A percentile compares a stretch with the other conserved stretches of the same genome.
phyloP scores from a whole-genome alignment of 2,329 filamentous ascomycete species.

The Aureobasidium pullulans region DNA sequence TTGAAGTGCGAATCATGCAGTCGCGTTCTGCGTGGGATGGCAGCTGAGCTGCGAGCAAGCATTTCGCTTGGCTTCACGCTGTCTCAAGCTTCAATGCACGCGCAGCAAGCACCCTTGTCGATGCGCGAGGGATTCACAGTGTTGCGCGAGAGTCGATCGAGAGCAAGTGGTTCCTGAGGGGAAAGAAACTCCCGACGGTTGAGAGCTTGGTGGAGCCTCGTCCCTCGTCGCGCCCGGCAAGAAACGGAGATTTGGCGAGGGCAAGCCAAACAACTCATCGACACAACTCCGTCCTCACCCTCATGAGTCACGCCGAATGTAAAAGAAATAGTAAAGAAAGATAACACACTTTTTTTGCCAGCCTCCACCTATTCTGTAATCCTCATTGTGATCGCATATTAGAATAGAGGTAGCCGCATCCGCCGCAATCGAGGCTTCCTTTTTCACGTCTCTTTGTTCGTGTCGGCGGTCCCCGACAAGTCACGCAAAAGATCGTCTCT shows the following conservation, averaged over 20 bases:
- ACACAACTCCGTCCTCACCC: neutral
- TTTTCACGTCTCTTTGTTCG: neutral
- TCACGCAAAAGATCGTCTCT: neutral
- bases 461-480: neutral
- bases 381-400: neutral
- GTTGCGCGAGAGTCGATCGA: neutral
- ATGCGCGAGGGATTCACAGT: neutral
- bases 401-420: neutral
- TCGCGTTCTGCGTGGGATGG: neutral
- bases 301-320: slow-evolving; percentile 11
- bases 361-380: neutral
- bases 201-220: neutral
- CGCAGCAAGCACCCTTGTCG: neutral
- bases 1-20: neutral
- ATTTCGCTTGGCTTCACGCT: neutral
- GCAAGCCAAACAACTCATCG: neutral
- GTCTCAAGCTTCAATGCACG: neutral
- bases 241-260: neutral
- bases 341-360: slow-evolving; percentile 6
- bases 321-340: slow-evolving; percentile 9
- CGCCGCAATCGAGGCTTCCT: neutral
- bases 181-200: neutral
- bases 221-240: neutral
- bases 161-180: neutral
- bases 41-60: neutral